phyloP scores from a whole-genome alignment of 305 asterid species.

The Solanum hybrid region DNA sequence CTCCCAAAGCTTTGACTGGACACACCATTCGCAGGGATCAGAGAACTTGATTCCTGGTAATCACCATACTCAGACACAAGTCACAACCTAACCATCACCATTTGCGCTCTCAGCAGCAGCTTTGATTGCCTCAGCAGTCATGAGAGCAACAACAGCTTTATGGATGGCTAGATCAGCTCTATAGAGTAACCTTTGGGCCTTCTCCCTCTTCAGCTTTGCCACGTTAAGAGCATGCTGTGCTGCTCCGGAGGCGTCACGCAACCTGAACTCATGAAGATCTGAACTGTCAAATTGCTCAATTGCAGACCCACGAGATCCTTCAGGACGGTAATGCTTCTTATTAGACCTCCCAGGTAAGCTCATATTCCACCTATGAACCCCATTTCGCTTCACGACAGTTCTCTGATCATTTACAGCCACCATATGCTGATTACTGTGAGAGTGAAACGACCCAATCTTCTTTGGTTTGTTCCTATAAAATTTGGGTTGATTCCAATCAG shows the following conservation, averaged over 20 bases:
- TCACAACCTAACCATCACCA: conserved; percentile 21
- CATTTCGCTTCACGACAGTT: conserved; percentile 38
- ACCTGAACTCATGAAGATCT: conserved; percentile 55
- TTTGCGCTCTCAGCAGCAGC: conserved; percentile 31
- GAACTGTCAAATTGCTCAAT: conserved; percentile 31
- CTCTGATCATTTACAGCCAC: conserved; percentile 34
- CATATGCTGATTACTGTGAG: conserved; percentile 29
- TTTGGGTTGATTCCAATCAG: conserved; percentile 62
- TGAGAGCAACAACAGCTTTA: conserved; percentile 67
- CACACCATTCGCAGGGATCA: conserved; percentile 13
- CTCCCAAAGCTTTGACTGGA: background rate
- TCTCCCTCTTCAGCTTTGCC: conserved; percentile 82
- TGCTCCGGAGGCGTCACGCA: conserved; percentile 65
- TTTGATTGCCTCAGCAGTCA: conserved; percentile 80
- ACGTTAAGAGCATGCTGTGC: conserved; percentile 46
- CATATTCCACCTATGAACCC: conserved; percentile 44
- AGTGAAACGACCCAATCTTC: conserved; percentile 39
- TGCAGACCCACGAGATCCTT: conserved; percentile 29
- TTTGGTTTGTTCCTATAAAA: conserved; percentile 42
- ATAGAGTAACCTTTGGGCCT: conserved; percentile 56
- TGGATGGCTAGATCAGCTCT: conserved; percentile 80
- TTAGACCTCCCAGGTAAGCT: conserved; percentile 39
- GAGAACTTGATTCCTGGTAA: conserved; percentile 4
- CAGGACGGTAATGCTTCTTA: conserved; percentile 30
- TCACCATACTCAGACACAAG: conserved; percentile 10